Base-by-base conservation (phyloP, 306 rosid genomes). In the Carpinus fangiana region DNA sequence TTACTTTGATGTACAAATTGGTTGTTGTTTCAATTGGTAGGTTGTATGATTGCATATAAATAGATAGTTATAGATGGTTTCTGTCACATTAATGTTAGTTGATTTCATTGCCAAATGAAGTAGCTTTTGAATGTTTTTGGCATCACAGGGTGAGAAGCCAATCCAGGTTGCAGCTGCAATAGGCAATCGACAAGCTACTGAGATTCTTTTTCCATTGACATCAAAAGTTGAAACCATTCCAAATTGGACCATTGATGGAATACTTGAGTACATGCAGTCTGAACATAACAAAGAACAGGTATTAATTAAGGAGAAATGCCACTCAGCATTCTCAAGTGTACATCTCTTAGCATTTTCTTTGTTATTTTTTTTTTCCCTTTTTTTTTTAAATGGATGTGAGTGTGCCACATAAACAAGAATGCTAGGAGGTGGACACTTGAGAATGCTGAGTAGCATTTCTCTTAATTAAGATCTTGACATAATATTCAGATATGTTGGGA, bases 201-300 rank as follows among this genome's bases (percentile, higher is more conserved):
- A 93, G 84, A 84, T 91, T 75, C 87, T 95, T 72, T 87, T 87
- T 79, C 98, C 98, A 38, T 82, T 90, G 87, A 91, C 99, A 1
- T 88, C 97, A 74, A 85, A 85, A 82, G 62, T 88, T 64, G 90
- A 87, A 57, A 45, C 62, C 11, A 72, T 95, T 81, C 85, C 94
- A 59, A 86, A 86, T 67, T 93, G 99, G 99, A 90, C 91, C 48
- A 72, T 91, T 81, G 96, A 91, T 48, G 92, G 91, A 41, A 71
- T 95, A 77, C 80, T 95, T 2, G 92, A 90, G 82, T 73, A 80
- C 79, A 86, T 87, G 87, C 93, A 94, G 75, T 83, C 90, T 70
- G 98, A 89, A 83, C 81, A 65, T 76, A 89, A 83, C 80, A 88
- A 67, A 23, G 88, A 82, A 70, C 96, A 79, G 97, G 99, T 95